Conservation (phyloP, 1,284 basidiomycete species). For the Cutaneotrichosporon spelunceum region DNA sequence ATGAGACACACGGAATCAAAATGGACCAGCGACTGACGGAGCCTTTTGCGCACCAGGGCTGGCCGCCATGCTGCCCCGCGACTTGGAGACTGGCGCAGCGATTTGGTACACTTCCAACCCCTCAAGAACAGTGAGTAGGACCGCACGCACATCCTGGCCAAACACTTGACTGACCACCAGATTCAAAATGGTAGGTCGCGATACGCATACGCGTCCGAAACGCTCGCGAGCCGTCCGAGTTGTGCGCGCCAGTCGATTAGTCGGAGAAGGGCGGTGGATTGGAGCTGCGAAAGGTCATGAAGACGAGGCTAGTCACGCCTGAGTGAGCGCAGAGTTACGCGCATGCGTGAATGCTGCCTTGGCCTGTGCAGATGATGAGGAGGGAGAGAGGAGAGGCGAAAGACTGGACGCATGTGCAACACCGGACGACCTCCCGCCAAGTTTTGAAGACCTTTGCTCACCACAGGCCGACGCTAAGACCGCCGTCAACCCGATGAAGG, state of each 20-base stretch:
- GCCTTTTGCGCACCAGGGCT: neutral
- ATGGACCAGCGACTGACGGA: neutral
- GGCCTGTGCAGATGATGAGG: neutral
- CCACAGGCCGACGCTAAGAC: conserved; percentile 80
- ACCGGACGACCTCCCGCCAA: neutral
- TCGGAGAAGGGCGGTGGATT: neutral
- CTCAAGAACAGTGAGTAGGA: conserved; percentile 8
- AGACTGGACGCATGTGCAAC: neutral
- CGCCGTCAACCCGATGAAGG: conserved; percentile 87
- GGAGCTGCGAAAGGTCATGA: neutral
- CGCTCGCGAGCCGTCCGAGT: neutral
- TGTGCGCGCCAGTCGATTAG: neutral
- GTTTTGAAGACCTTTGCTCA: neutral
- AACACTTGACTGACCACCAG: neutral
- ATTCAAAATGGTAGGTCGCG: conserved; percentile 3
- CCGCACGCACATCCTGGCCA: neutral
- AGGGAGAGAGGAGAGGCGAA: neutral
- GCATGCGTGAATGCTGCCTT: neutral
- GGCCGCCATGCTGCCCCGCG: neutral
- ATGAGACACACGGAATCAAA: no score
- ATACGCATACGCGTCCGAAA: neutral
- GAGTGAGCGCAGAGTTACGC: neutral
- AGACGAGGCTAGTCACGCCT: neutral
- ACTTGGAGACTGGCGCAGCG: neutral
- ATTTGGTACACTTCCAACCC: conserved; percentile 6